Evolutionary conservation across 768 basidiomycete species (phyloP).

Genomic region (Scleroderma bovista): DNA sequence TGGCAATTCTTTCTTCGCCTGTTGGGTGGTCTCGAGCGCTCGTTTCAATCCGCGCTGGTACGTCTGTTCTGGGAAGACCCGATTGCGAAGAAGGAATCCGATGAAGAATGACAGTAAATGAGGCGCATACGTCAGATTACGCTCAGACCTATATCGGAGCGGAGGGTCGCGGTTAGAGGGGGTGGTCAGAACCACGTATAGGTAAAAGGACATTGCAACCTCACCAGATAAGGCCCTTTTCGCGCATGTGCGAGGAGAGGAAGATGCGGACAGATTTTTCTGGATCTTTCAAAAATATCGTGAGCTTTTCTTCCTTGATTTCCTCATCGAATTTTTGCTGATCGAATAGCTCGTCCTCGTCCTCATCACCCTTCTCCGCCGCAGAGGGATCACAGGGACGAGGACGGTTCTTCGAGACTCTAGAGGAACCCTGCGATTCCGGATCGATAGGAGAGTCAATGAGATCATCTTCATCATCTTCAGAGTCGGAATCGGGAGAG

Average conservation of each 20-base stretch:
- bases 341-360: slow-evolving; percentile 35
- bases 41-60: slow-evolving; percentile 42
- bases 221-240: slow-evolving; percentile 69
- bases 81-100: slow-evolving; percentile 51
- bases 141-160: slow-evolving; percentile 36
- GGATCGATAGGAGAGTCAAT: slow-evolving; percentile 5
- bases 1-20: slow-evolving; percentile 40
- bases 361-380: slow-evolving; percentile 20
- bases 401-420: slow-evolving; percentile 19
- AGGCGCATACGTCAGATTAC: slow-evolving; percentile 45
- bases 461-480: slow-evolving; percentile 19
- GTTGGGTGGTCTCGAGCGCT: slow-evolving; percentile 39
- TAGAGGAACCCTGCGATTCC: not conserved
- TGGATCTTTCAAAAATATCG: slow-evolving; percentile 57
- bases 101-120: slow-evolving; percentile 56
- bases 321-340: slow-evolving; percentile 29
- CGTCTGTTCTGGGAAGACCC: slow-evolving; percentile 43
- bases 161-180: not conserved
- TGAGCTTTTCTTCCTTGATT: slow-evolving; percentile 39
- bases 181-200: not conserved
- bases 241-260: slow-evolving; percentile 62
- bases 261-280: slow-evolving; percentile 56
- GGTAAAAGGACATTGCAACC: slow-evolving; percentile 10
- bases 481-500: slow-evolving; percentile 32
- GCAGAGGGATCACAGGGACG: slow-evolving; percentile 13